Base-by-base conservation (phyloP, 2,329 filamentous ascomycete genomes). In the Tolypocladium ovalisporum region DNA sequence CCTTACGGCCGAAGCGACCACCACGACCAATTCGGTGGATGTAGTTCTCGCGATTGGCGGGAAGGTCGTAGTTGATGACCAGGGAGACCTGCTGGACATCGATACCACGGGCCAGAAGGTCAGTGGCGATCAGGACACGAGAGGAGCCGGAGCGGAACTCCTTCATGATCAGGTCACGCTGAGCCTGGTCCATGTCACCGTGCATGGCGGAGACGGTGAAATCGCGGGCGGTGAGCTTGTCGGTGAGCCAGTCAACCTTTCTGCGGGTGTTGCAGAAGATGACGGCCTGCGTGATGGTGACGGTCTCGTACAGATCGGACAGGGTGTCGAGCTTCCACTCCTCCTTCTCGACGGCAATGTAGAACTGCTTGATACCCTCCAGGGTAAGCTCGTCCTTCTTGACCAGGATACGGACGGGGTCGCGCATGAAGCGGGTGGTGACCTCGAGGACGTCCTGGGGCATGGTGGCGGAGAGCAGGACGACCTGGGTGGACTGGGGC, bases 241-340 rank as follows among this genome's bases (percentile, higher is more conserved):
- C 93, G 67, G 94, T 97, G 69, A 99, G 88, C 94, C 94, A 99
- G 82, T 99, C 94, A 71, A 99, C 94, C 92, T 99, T 99, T 84
- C 93, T 89, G 76, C 94, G 89, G 73, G 94, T 99, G 87, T 99
- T 99, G 87, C 94, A 99, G 89, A 99, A 99, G 80, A 99, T 99
- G 78, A 99, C 94, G 60, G 94, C 94, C 79, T 99, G 94, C 68
- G 94, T 99, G 72, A 97, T 99, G 74, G 94, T 99, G 73, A 99
- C 89, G 57, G 94, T 99, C 82, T 99, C 94, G 83, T 99, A 99
- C 67, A 99, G 79, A 79, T 99, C 94, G 70, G 90, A 97, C 62
- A 99, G 90, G 61, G 94, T 99, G 77, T 99, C 94, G 65, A 99
- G 87, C 82, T 99, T 99, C 94, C 94, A 99, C 73, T 99, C 94